A percentile compares a stretch with the other conserved stretches of the same genome.
phyloP scores from a whole-genome alignment of 345 rosid species.

The Citropsis articulata region DNA sequence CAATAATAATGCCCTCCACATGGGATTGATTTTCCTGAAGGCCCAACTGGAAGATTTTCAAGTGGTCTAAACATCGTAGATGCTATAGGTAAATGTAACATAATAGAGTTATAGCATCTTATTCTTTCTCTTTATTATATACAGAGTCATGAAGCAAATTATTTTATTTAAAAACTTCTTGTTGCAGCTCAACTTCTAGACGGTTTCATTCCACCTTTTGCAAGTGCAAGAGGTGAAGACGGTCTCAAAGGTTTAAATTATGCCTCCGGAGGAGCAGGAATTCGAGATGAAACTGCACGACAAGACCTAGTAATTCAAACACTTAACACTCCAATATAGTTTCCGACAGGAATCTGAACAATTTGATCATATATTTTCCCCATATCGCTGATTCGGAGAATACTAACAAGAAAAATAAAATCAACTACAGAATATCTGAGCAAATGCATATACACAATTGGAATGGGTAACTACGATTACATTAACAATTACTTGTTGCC shows the following conservation, averaged over 20 bases:
- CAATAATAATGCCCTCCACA: conserved; percentile 47
- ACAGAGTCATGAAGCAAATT: no score
- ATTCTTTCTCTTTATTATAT: no score
- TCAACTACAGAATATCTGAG: conserved; percentile 22
- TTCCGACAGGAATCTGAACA: no score
- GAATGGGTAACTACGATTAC: conserved; percentile 39
- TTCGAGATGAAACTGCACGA: no score
- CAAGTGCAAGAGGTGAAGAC: no score
- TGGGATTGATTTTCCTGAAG: conserved; percentile 48
- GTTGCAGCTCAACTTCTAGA: conserved; percentile 34
- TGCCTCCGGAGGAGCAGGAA: no score
- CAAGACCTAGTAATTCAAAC: no score
- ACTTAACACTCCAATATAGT: no score
- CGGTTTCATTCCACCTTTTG: background rate
- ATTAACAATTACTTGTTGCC: conserved; percentile 38
- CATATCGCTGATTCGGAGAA: background rate
- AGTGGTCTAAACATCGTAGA: conserved; percentile 52
- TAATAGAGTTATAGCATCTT: background rate
- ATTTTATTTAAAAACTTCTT: background rate
- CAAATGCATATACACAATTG: conserved; percentile 27
- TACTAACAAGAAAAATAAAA: conserved; percentile 7
- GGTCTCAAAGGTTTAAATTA: no score
- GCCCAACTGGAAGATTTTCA: conserved; percentile 63
- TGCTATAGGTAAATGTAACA: background rate
- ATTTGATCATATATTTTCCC: background rate